These are phyloP conservation scores for Venturia effusa DNA, from an alignment of 2,329 filamentous ascomycete species.

Conservation along the genomic window DNA sequence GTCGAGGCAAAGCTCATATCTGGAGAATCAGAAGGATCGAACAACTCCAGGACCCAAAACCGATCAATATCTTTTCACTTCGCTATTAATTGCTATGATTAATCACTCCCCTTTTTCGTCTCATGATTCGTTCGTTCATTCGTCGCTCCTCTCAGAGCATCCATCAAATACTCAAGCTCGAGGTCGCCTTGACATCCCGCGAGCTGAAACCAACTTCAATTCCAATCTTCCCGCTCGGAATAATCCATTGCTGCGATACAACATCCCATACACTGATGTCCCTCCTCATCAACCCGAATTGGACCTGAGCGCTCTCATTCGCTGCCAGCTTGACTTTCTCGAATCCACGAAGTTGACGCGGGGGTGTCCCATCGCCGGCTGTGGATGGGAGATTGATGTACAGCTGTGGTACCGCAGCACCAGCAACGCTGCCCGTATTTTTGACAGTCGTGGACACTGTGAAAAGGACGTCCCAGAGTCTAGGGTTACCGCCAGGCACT, in stretches of 20 bases:
- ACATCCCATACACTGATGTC: slow-evolving; percentile 13
- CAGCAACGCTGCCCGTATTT: slow-evolving; percentile 46
- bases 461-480: slow-evolving; percentile 22
- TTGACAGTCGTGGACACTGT: slow-evolving; percentile 51
- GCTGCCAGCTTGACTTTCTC: slow-evolving; percentile 11
- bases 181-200: neutral
- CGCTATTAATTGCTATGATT: too few relatives aligned
- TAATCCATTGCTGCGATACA: slow-evolving; percentile 12
- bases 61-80: too few relatives aligned
- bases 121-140: neutral
- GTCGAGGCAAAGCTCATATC: too few relatives aligned
- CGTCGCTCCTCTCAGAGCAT: neutral
- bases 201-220: slow-evolving; percentile 2
- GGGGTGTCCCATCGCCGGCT: slow-evolving; percentile 17
- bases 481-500: slow-evolving; percentile 21
- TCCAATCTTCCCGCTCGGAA: slow-evolving; percentile 2
- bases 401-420: slow-evolving; percentile 57
- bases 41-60: too few relatives aligned
- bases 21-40: too few relatives aligned
- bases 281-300: slow-evolving; percentile 11
- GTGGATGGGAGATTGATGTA: slow-evolving; percentile 39
- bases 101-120: neutral
- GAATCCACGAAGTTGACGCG: slow-evolving; percentile 22
- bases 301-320: slow-evolving; percentile 7
- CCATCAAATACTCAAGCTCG: neutral